Evolutionary conservation across 371 early-diverging fungal genomes (phyloP).

Genomic region (Actinomortierella wolfii): DNA sequence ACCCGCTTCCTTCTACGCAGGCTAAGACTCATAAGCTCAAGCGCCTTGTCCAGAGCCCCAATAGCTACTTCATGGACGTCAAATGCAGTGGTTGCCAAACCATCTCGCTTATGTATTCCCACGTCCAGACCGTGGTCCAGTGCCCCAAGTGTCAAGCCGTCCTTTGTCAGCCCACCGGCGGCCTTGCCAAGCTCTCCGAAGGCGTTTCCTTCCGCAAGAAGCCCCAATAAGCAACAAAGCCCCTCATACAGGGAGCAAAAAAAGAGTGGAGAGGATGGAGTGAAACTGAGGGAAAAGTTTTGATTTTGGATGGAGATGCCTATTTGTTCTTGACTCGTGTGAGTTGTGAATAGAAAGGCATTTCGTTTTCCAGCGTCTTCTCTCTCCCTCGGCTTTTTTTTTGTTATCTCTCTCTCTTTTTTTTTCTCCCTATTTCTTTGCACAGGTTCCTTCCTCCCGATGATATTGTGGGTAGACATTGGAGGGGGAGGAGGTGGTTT

Average conservation of each 20-base stretch:
- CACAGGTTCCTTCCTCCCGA: too few relatives aligned
- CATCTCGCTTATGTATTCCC: slow-evolving; percentile 98
- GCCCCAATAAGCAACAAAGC: slow-evolving; percentile 19
- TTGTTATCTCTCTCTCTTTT: background rate
- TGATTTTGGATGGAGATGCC: too few relatives aligned
- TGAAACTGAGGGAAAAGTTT: too few relatives aligned
- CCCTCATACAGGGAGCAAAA: background rate
- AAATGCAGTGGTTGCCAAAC: slow-evolving; percentile 97
- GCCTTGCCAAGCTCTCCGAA: slow-evolving; percentile 96
- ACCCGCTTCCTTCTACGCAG: slow-evolving; percentile 93
- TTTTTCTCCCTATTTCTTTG: too few relatives aligned
- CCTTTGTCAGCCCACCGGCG: slow-evolving; percentile 99
- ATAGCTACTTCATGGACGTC: slow-evolving; percentile 99
- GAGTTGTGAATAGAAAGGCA: too few relatives aligned
- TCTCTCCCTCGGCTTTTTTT: too few relatives aligned
- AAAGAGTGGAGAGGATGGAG: too few relatives aligned
- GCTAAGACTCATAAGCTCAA: slow-evolving; percentile 97
- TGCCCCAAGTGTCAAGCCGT: slow-evolving; percentile 96
- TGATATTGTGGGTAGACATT: too few relatives aligned
- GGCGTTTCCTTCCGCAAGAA: slow-evolving; percentile 50
- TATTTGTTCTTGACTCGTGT: too few relatives aligned
- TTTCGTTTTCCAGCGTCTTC: too few relatives aligned
- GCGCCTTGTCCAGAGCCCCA: slow-evolving; percentile 97
- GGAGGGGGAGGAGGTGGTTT: too few relatives aligned
- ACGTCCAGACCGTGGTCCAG: slow-evolving; percentile 98